These are phyloP conservation scores for Typha latifolia DNA, from an alignment of 176 grass and related monocot species.

Conservation along the genomic window DNA sequence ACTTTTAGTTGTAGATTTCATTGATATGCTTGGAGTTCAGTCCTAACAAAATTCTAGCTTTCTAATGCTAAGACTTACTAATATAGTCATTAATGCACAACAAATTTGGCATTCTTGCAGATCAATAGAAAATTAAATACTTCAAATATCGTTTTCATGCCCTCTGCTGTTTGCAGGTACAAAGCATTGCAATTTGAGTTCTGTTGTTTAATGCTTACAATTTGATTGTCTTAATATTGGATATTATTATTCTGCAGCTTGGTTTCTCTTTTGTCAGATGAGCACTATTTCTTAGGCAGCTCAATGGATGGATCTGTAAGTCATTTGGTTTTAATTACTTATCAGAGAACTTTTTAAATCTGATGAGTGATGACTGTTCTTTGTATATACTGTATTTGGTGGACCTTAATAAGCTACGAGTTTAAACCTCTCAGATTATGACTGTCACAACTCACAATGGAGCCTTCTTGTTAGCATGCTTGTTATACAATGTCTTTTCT, in stretches of 20 bases:
- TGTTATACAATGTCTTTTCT: too few relatives aligned
- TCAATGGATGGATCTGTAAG: constrained; percentile 81
- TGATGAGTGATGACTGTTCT: neutral
- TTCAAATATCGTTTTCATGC: constrained; percentile 29
- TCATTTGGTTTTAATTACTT: constrained; percentile 5
- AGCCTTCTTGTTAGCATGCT: too few relatives aligned
- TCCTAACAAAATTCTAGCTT: too few relatives aligned
- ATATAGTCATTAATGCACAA: neutral
- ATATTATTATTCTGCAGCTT: constrained; percentile 34
- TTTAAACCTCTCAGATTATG: too few relatives aligned
- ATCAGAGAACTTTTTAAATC: constrained; percentile 6
- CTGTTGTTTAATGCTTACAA: neutral
- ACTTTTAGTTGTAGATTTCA: too few relatives aligned
- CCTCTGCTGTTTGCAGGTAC: constrained; percentile 66
- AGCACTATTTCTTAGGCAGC: constrained; percentile 60
- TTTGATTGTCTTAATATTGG: constrained; percentile 7
- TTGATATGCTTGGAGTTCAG: too few relatives aligned
- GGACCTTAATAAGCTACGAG: too few relatives aligned
- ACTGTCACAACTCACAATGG: too few relatives aligned
- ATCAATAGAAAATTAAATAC: constrained; percentile 12
- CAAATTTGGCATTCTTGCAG: constrained; percentile 3
- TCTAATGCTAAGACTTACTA: neutral
- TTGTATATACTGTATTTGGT: neutral
- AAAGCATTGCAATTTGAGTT: neutral
- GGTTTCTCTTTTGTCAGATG: constrained; percentile 54